phyloP scores from a whole-genome alignment of 1,284 basidiomycete species.

The Apiotrichum veenhuisii region DNA sequence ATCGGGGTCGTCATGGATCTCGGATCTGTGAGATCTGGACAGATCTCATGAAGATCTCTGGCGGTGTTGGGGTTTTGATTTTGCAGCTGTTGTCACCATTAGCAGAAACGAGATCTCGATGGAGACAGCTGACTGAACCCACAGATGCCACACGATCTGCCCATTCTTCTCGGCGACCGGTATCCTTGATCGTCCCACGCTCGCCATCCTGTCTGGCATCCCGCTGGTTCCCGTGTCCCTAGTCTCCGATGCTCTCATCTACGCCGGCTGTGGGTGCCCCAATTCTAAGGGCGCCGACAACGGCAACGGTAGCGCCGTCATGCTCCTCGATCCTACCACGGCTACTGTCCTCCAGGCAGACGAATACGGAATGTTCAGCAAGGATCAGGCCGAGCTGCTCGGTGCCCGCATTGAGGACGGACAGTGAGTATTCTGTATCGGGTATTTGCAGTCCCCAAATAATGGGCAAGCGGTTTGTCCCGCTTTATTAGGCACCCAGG shows the following conservation, averaged over 20 bases:
- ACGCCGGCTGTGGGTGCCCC: slow-evolving; percentile 2
- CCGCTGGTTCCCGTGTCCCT: slow-evolving; percentile 10
- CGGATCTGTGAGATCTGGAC: not conserved
- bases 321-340: slow-evolving; percentile 11
- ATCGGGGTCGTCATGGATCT: not conserved
- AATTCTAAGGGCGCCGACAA: not conserved
- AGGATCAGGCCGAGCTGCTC: not conserved
- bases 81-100: not conserved
- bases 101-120: not conserved
- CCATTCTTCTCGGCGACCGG: slow-evolving; percentile 23
- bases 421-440: not conserved
- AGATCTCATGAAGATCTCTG: too few relatives aligned
- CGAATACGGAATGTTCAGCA: slow-evolving; percentile 12
- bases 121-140: not conserved
- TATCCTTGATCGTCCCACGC: slow-evolving; percentile 5
- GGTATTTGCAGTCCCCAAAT: too few relatives aligned
- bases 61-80: too few relatives aligned
- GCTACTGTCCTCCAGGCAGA: slow-evolving; percentile 2
- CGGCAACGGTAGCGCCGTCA: slow-evolving; percentile 7
- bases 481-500: too few relatives aligned
- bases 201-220: slow-evolving; percentile 11
- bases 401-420: not conserved
- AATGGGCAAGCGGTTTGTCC: too few relatives aligned
- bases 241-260: slow-evolving; percentile 10
- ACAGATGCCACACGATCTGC: slow-evolving; percentile 27